Evolutionary conservation across 345 rosid species (phyloP), one percentile per base, ranked within the genome.

Genomic region (Euphorbia lathyris): DNA sequence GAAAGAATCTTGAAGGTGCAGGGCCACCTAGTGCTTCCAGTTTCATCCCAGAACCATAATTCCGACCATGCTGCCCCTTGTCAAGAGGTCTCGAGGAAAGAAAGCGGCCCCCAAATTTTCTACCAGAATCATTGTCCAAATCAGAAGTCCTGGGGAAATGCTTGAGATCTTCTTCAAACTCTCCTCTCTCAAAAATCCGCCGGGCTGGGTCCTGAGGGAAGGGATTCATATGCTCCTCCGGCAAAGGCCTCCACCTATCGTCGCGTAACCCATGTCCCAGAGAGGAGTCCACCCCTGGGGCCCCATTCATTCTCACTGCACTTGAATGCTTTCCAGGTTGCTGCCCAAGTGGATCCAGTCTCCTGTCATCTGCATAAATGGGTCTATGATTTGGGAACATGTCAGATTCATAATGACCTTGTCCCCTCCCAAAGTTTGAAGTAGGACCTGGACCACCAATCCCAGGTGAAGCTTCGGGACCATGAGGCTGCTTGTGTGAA

Each of bases 141-240:
- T 61, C 72, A 71, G 80, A 71, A 64, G 86, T 75, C 80, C 82
- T 77, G 53, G 86, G 73, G 34, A 78, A 81, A 65, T 70, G 83
- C 72, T 78, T 86, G 29, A 65, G 65, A 77, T 85, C 85, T 66
- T 72, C 86, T 23, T 87, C 86, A 63, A 83, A 79, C 53, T 62
- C 82, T 59, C 80, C 80, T 38, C 60, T 78, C 70, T 71, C 82
- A 67, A 63, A 67, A 67, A 58, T 65, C 34, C 50, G 80, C 45
- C 65, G 75, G 53, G 81, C 57, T 56, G 79, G 80, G 48, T 82
- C 83, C 65, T 58, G 40, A 3, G 75, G 62, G 9, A 83, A 76
- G 30, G 64, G 80, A 69, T 80, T 79, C 56, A 70, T 60, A 71
- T 36, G 78, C 43, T 74, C 86, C 47, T 78, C 85, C 57, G 58